Evolutionary conservation across 1,139 yeast genomes (phyloP).

Genomic region (Scheffersomyces titani): DNA sequence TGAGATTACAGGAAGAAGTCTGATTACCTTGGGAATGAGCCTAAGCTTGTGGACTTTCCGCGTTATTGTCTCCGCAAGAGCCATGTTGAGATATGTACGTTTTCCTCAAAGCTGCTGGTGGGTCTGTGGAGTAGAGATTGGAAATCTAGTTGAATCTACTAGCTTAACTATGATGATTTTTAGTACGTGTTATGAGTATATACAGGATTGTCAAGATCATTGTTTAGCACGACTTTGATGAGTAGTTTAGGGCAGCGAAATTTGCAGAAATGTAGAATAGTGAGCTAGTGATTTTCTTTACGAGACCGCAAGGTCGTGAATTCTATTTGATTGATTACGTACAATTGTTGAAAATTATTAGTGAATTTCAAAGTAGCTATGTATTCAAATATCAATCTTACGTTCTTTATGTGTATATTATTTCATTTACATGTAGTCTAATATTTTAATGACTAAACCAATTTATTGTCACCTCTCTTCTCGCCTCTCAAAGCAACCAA

Average conservation of each 20-base stretch:
- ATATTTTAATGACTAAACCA: slow-evolving; percentile 22
- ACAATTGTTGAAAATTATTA: not conserved
- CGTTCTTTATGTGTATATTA: not conserved
- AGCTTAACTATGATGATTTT: not conserved
- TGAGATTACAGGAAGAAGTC: slow-evolving; percentile 62
- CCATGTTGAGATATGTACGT: slow-evolving; percentile 37
- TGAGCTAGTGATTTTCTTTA: no score
- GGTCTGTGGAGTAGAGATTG: not conserved
- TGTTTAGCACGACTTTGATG: not conserved
- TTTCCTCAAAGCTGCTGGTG: not conserved
- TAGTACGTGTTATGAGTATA: not conserved
- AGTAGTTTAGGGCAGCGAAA: not conserved
- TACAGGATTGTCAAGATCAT: not conserved
- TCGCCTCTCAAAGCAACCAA: slow-evolving; percentile 62
- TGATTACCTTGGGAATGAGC: slow-evolving; percentile 56
- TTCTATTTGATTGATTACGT: not conserved
- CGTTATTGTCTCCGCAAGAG: slow-evolving; percentile 57
- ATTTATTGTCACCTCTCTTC: slow-evolving; percentile 68
- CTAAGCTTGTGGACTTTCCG: slow-evolving; percentile 59
- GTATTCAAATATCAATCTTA: no score
- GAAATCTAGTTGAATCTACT: not conserved
- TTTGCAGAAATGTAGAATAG: no score
- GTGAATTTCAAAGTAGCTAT: not conserved
- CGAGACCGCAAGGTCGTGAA: no score
- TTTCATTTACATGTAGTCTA: not conserved